Conservation (phyloP, 2,329 filamentous ascomycete species). For the Penicillium sp. region DNA sequence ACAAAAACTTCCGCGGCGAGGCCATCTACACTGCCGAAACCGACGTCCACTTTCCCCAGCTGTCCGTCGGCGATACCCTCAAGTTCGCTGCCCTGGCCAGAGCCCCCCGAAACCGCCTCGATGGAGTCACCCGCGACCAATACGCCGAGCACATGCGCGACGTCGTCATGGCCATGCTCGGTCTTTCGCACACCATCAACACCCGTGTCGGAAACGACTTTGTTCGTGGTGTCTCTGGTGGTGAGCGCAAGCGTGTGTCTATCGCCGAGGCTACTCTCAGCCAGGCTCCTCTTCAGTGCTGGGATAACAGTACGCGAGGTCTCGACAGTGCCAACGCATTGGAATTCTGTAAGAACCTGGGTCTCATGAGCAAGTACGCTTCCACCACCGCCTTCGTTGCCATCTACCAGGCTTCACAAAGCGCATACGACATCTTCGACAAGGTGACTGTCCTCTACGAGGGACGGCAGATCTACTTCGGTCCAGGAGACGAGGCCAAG, state of each 20-base stretch:
- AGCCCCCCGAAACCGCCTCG: slow-evolving; percentile 42
- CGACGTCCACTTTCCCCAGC: slow-evolving; percentile 75
- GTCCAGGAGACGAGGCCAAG: slow-evolving; percentile 57
- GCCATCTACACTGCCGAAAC: slow-evolving; percentile 84
- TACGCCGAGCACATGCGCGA: slow-evolving; percentile 43
- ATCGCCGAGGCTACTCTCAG: slow-evolving; percentile 54
- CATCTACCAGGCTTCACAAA: slow-evolving; percentile 52
- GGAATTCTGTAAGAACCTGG: slow-evolving; percentile 53
- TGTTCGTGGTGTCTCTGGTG: slow-evolving; percentile 60
- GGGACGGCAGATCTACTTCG: slow-evolving; percentile 74
- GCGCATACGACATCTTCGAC: slow-evolving; percentile 60
- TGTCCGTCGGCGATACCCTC: slow-evolving; percentile 74
- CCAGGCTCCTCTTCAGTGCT: slow-evolving; percentile 45
- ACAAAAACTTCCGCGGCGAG: slow-evolving; percentile 72
- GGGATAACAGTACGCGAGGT: slow-evolving; percentile 50
- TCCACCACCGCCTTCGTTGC: slow-evolving; percentile 52
- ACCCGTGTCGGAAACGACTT: slow-evolving; percentile 52
- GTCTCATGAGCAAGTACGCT: slow-evolving; percentile 47
- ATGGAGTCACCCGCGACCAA: slow-evolving; percentile 40
- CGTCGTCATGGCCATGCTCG: slow-evolving; percentile 44
- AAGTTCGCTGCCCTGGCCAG: slow-evolving; percentile 69
- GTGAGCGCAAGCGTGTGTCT: slow-evolving; percentile 58
- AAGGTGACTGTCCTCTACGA: slow-evolving; percentile 71
- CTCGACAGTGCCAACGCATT: slow-evolving; percentile 54
- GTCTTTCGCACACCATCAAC: slow-evolving; percentile 49